Evolutionary conservation across 2,329 filamentous ascomycete species (phyloP).

Genomic region (Xenoacremonium recifei): DNA sequence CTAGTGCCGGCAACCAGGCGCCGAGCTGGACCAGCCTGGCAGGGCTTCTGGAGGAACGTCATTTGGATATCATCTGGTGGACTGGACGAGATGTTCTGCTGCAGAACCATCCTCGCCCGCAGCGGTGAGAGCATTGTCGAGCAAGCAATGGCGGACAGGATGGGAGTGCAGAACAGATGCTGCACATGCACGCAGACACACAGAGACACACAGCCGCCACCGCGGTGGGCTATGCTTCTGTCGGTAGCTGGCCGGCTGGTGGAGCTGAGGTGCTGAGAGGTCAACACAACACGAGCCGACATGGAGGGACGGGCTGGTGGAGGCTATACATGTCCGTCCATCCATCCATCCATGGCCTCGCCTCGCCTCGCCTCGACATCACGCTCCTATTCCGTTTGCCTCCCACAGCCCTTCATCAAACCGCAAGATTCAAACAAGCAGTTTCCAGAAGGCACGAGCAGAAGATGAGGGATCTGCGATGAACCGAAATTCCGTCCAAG

Average conservation of each 20-base stretch:
- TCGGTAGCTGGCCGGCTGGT: no score
- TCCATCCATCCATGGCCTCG: no score
- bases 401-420: no score
- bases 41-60: no score
- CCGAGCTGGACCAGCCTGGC: conserved; percentile 7
- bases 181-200: no score
- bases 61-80: background rate
- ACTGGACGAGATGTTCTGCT: background rate
- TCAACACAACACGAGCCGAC: background rate
- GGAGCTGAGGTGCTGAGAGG: background rate
- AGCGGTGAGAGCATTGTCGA: background rate
- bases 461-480: conserved; percentile 17
- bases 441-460: conserved; percentile 2
- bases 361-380: no score
- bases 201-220: no score
- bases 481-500: conserved; percentile 24
- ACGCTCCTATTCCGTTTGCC: no score
- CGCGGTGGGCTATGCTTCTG: no score
- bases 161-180: no score
- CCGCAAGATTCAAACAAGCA: no score
- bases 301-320: background rate
- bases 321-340: conserved; percentile 15
- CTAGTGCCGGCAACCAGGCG: conserved; percentile 21
- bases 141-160: background rate
- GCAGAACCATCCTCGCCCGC: background rate